Percentiles rank a stretch among this genome's conserved stretches.
Evolutionary conservation across 495 filamentous ascomycete species (phyloP).

Genomic region (Neurospora sp.): DNA sequence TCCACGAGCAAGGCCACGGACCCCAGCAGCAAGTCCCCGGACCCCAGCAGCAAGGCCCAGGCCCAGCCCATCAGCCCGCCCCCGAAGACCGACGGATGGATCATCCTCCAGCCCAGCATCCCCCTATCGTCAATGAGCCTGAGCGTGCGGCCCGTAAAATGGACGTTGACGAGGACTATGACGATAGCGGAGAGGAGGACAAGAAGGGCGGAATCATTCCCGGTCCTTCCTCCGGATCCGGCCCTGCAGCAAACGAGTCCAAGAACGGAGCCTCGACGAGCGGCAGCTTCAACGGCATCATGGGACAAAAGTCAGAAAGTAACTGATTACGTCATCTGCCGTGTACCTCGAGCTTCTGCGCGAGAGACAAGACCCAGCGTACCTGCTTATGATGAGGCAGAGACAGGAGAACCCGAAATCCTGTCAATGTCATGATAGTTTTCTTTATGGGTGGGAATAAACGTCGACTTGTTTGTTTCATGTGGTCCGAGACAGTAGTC

Average conservation of each 20-base stretch:
- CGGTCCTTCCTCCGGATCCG: slow-evolving; percentile 17
- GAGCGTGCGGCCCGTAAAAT: slow-evolving; percentile 89
- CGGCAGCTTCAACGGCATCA: slow-evolving; percentile 35
- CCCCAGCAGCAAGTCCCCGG: slow-evolving; percentile 30
- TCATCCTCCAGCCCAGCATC: slow-evolving; percentile 36
- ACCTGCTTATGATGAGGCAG: neutral
- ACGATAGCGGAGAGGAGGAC: slow-evolving; percentile 86
- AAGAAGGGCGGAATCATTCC: slow-evolving; percentile 42
- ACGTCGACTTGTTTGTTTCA: neutral
- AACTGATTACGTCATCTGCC: slow-evolving; percentile 7
- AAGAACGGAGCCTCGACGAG: slow-evolving; percentile 37
- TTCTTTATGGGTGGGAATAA: neutral
- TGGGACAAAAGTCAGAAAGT: slow-evolving; percentile 33
- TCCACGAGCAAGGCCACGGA: slow-evolving; percentile 35
- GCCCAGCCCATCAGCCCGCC: slow-evolving; percentile 28
- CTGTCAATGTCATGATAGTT: neutral
- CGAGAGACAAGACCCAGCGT: neutral
- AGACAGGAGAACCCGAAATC: neutral
- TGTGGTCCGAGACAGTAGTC: neutral
- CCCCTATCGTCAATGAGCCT: slow-evolving; percentile 42
- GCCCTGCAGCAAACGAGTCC: slow-evolving; percentile 23
- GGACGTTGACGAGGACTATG: slow-evolving; percentile 93
- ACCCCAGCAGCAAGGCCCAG: slow-evolving; percentile 34
- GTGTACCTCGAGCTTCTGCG: neutral
- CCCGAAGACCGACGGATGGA: slow-evolving; percentile 39